phyloP scores from a whole-genome alignment of 345 rosid genomes.

The Schrenkiella parvula region DNA sequence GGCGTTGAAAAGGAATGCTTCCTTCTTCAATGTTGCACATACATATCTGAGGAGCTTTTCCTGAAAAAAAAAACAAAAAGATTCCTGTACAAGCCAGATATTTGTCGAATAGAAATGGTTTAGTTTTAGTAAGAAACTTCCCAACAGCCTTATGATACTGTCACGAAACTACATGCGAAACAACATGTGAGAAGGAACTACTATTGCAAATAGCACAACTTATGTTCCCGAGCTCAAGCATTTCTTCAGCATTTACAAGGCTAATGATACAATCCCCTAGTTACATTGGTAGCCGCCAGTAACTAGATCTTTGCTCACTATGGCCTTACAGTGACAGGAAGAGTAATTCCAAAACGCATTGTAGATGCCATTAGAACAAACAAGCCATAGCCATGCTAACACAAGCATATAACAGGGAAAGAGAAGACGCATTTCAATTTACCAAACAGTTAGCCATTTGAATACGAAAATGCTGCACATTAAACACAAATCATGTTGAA shows the following conservation, averaged over 20 bases:
- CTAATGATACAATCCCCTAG: background rate
- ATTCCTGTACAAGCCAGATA: background rate
- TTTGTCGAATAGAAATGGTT: background rate
- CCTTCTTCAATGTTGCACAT: conserved; percentile 11
- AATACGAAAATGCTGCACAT: background rate
- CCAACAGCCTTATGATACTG: background rate
- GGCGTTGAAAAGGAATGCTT: conserved; percentile 8
- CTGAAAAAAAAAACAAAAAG: background rate
- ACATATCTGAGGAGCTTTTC: background rate
- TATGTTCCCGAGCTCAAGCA: background rate
- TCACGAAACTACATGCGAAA: background rate
- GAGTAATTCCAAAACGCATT: background rate
- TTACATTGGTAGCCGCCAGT: background rate
- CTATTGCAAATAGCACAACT: background rate
- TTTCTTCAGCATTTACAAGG: background rate
- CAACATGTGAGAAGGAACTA: background rate
- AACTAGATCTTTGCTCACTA: background rate
- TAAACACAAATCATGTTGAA: background rate
- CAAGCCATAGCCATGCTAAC: background rate
- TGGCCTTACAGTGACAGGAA: background rate
- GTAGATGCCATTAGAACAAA: background rate
- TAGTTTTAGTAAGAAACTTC: conserved; percentile 9
- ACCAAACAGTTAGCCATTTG: background rate
- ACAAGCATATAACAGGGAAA: background rate
- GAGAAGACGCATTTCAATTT: background rate